These are phyloP conservation scores for Hyphodiscus sp. DNA, from an alignment of 2,329 filamentous ascomycete genomes.

Conservation along the genomic window DNA sequence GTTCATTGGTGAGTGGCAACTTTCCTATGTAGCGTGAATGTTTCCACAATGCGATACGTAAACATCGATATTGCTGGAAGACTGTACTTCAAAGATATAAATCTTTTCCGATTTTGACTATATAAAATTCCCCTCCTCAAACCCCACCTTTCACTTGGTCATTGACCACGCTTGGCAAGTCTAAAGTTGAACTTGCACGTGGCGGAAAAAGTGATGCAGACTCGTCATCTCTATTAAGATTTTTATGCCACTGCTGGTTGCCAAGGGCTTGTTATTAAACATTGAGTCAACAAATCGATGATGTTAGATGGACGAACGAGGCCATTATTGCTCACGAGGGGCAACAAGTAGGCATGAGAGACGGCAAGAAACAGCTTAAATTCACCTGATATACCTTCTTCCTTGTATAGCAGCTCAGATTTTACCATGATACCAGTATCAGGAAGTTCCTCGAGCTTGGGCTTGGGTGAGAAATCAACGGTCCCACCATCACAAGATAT, in stretches of 20 bases:
- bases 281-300: background rate
- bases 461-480: background rate
- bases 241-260: background rate
- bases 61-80: background rate
- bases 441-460: background rate
- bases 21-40: no score
- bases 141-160: background rate
- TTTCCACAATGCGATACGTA: no score
- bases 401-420: constrained; percentile 2
- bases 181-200: background rate
- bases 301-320: background rate
- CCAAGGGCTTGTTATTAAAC: background rate
- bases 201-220: background rate
- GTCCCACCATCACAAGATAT: background rate
- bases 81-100: background rate
- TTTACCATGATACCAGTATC: background rate
- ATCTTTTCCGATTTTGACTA: background rate
- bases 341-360: background rate
- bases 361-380: background rate
- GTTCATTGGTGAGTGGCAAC: no score
- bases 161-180: background rate
- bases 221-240: background rate
- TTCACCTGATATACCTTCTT: background rate
- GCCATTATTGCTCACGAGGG: background rate
- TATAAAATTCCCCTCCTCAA: background rate